phyloP scores from a whole-genome alignment of 768 basidiomycete genomes.

The Lactarius akahatsu region DNA sequence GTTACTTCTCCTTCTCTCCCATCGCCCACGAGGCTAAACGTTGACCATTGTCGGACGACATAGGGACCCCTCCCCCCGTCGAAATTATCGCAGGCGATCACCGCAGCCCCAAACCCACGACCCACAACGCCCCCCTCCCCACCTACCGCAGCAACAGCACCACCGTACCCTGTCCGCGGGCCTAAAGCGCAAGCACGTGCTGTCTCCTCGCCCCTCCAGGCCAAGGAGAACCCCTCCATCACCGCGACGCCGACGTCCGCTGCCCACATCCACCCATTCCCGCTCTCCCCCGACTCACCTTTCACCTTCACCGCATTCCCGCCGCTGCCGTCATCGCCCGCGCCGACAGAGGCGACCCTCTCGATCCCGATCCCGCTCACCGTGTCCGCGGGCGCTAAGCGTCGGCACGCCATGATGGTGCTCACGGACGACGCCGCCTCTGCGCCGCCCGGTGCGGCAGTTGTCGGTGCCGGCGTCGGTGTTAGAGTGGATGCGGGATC shows the following conservation, averaged over 20 bases:
- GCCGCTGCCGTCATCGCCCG: conserved; percentile 30
- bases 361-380: conserved; percentile 18
- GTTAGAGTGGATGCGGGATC: conserved; percentile 34
- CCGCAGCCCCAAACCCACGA: conserved; percentile 22
- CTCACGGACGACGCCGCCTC: conserved; percentile 56
- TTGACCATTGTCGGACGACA: conserved; percentile 31
- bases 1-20: neutral
- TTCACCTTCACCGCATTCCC: conserved; percentile 36
- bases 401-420: conserved; percentile 78
- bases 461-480: conserved; percentile 34
- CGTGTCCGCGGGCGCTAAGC: conserved; percentile 60
- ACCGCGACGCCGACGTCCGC: conserved; percentile 4
- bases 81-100: conserved; percentile 30
- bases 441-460: conserved; percentile 37
- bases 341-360: conserved; percentile 31
- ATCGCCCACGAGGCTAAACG: neutral
- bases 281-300: conserved; percentile 20
- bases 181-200: conserved; percentile 27
- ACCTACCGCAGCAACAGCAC: conserved; percentile 27
- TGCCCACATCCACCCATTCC: conserved; percentile 22
- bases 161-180: conserved; percentile 25
- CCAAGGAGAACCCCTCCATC: conserved; percentile 20
- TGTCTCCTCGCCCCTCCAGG: conserved; percentile 19
- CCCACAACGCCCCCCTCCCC: conserved; percentile 36
- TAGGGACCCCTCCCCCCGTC: conserved; percentile 40